phyloP scores from a whole-genome alignment of 192 early-diverging fungal genomes.

The Cladochytrium replicatum region DNA sequence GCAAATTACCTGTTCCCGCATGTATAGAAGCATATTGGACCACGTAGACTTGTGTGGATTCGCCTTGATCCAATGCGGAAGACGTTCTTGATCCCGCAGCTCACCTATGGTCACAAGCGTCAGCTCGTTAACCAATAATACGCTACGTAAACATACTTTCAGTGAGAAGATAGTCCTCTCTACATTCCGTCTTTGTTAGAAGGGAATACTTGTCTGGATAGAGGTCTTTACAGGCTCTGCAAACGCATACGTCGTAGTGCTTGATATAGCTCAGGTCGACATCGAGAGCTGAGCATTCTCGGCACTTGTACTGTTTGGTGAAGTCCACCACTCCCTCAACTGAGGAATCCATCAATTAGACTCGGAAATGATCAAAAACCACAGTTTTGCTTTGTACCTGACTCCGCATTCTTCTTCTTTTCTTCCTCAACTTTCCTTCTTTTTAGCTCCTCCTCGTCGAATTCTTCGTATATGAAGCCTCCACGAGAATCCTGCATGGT shows the following conservation, averaged over 20 bases:
- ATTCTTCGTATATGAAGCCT: slow-evolving; percentile 70
- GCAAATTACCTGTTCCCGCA: slow-evolving; percentile 62
- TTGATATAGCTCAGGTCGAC: slow-evolving; percentile 63
- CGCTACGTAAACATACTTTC: slow-evolving; percentile 49
- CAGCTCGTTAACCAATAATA: not conserved
- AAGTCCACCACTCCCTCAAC: too few species aligned
- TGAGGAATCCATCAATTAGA: too few species aligned
- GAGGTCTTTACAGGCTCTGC: slow-evolving; percentile 60
- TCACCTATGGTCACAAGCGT: slow-evolving; percentile 42
- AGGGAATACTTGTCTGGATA: slow-evolving; percentile 83
- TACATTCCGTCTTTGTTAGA: slow-evolving; percentile 93
- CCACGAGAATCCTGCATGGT: slow-evolving; percentile 78
- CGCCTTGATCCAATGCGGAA: slow-evolving; percentile 78
- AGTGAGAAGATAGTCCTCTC: slow-evolving; percentile 88
- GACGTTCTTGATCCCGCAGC: slow-evolving; percentile 62
- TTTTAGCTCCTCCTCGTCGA: slow-evolving; percentile 18
- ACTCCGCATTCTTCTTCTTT: too few species aligned
- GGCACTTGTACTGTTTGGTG: slow-evolving; percentile 57
- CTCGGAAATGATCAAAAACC: too few species aligned
- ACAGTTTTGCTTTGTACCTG: too few species aligned
- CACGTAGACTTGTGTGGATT: slow-evolving; percentile 94
- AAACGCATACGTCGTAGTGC: slow-evolving; percentile 68
- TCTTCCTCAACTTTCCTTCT: slow-evolving; percentile 24
- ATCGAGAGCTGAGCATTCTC: slow-evolving; percentile 76
- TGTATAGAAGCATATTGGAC: slow-evolving; percentile 94